Percentiles rank a stretch among this genome's conserved stretches.
These are phyloP conservation scores for Silene coronaria DNA, from an alignment of 179 eudicot species.

Conservation along the genomic window DNA sequence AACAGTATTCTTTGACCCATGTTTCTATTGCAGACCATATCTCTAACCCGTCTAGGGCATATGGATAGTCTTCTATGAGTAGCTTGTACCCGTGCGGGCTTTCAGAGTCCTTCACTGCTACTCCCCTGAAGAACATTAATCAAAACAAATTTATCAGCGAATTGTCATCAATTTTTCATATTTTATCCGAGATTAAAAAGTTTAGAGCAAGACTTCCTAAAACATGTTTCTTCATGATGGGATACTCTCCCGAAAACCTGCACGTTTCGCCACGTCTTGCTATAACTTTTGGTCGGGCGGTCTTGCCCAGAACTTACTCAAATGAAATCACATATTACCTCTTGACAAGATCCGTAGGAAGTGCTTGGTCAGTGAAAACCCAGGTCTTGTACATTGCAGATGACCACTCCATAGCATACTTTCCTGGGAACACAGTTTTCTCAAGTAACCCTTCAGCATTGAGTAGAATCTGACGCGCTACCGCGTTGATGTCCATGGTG, in stretches of 20 bases:
- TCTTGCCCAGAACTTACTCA: not conserved
- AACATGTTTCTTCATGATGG: too few species aligned
- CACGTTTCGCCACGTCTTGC: not conserved
- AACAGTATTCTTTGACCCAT: slow-evolving; percentile 65
- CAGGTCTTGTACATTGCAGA: slow-evolving; percentile 37
- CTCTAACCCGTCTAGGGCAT: slow-evolving; percentile 71
- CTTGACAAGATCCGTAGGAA: slow-evolving; percentile 50
- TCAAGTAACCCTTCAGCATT: slow-evolving; percentile 47
- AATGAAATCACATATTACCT: slow-evolving; percentile 24
- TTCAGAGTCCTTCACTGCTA: slow-evolving; percentile 59
- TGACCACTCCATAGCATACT: slow-evolving; percentile 40
- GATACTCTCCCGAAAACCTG: too few species aligned
- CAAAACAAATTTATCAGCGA: not conserved
- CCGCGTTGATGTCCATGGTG: slow-evolving; percentile 48
- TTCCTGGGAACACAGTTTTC: slow-evolving; percentile 34
- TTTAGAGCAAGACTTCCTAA: too few species aligned
- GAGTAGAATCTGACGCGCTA: slow-evolving; percentile 42
- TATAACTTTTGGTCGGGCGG: not conserved
- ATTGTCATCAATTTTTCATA: not conserved
- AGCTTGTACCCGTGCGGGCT: slow-evolving; percentile 46
- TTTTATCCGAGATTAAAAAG: not conserved
- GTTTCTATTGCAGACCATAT: slow-evolving; percentile 69
- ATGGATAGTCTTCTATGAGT: slow-evolving; percentile 66
- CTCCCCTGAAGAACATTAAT: slow-evolving; percentile 42
- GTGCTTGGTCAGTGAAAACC: slow-evolving; percentile 51